Percentiles rank a stretch among this genome's conserved stretches.
Conservation (phyloP, 2,329 filamentous ascomycete genomes). For the Tolypocladium cylindrosporum region DNA sequence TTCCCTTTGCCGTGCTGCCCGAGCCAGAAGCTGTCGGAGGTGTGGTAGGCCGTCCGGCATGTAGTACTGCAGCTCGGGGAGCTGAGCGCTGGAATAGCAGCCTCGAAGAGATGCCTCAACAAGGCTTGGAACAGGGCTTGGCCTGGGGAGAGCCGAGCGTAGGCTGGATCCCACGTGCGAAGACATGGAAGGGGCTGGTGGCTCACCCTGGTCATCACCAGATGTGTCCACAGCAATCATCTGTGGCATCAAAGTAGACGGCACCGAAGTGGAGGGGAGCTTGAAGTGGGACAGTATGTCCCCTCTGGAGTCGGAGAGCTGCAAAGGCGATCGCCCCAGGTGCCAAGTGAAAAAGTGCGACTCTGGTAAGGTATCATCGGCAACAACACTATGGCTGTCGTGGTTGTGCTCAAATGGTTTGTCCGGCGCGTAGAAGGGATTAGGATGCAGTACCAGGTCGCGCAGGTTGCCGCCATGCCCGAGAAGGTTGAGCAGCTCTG, state of each 20-base stretch:
- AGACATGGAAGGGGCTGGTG: not conserved
- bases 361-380: not conserved
- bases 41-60: slow-evolving; percentile 31
- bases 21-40: slow-evolving; percentile 28
- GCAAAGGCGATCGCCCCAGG: slow-evolving; percentile 20
- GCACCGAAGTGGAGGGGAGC: slow-evolving; percentile 12
- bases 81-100: slow-evolving; percentile 32
- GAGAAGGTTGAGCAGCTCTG: slow-evolving; percentile 50
- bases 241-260: slow-evolving; percentile 7
- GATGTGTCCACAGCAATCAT: slow-evolving; percentile 12
- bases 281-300: slow-evolving; percentile 18
- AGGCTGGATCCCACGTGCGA: slow-evolving; percentile 3
- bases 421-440: slow-evolving; percentile 45
- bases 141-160: slow-evolving; percentile 7
- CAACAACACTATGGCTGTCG: not conserved
- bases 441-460: slow-evolving; percentile 49
- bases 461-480: slow-evolving; percentile 32
- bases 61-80: slow-evolving; percentile 30
- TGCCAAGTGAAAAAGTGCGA: slow-evolving; percentile 14
- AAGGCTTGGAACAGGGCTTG: slow-evolving; percentile 35
- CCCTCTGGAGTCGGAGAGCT: slow-evolving; percentile 20
- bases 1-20: slow-evolving; percentile 30
- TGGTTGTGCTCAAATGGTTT: slow-evolving; percentile 1
- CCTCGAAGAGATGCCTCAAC: slow-evolving; percentile 39
- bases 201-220: slow-evolving; percentile 1